Percentiles rank a stretch among this genome's conserved stretches.
Conservation (phyloP, 2,329 filamentous ascomycete species). For the Helotiales sp. region DNA sequence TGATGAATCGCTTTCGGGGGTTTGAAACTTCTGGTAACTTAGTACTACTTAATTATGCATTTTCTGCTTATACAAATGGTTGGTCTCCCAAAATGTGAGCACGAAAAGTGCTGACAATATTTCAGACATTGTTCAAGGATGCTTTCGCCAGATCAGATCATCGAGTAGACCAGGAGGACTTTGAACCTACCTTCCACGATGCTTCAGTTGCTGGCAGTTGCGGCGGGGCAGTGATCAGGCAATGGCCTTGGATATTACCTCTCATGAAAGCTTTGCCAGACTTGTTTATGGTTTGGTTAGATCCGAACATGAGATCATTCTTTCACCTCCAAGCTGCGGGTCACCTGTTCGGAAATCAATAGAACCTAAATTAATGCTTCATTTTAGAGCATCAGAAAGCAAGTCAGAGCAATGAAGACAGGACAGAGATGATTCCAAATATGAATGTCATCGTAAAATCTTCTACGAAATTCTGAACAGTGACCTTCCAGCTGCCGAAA, state of each 20-base stretch:
- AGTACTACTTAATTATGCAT: slow-evolving; percentile 24
- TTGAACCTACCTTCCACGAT: slow-evolving; percentile 14
- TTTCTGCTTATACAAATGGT: slow-evolving; percentile 10
- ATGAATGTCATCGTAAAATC: slow-evolving; percentile 33
- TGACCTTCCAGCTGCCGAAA: slow-evolving; percentile 41
- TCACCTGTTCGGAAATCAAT: no score
- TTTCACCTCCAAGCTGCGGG: not conserved
- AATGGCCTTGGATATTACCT: slow-evolving; percentile 3
- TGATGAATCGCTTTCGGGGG: slow-evolving; percentile 22
- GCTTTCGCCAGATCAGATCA: slow-evolving; percentile 31
- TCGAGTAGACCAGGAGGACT: slow-evolving; percentile 22
- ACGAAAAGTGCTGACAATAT: not conserved
- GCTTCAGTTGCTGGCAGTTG: not conserved
- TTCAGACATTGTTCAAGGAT: slow-evolving; percentile 35
- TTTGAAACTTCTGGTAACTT: slow-evolving; percentile 5
- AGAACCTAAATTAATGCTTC: no score
- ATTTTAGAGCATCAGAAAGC: not conserved
- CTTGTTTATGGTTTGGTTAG: not conserved
- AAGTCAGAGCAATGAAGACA: slow-evolving; percentile 6
- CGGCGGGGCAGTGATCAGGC: slow-evolving; percentile 1
- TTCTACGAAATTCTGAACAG: slow-evolving; percentile 37
- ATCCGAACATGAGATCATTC: not conserved
- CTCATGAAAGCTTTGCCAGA: not conserved
- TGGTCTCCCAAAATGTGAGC: not conserved
- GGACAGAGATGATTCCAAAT: slow-evolving; percentile 9